Evolutionary conservation across 192 early-diverging fungal species (phyloP), one percentile per base, ranked within the genome.

Genomic region (Coemansia umbellata): DNA sequence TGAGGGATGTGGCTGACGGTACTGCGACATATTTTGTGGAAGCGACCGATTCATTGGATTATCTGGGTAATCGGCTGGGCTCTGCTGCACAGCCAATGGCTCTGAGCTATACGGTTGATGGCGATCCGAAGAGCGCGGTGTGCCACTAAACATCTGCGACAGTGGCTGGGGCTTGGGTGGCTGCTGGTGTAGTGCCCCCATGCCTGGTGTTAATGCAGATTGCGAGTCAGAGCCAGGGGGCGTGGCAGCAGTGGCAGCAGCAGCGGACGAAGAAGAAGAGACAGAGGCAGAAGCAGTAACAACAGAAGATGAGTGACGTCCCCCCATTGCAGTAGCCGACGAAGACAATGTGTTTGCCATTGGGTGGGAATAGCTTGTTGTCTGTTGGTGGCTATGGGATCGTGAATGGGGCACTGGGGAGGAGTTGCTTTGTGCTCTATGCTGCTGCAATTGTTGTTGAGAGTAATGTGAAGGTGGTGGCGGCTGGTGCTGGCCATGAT

Each of bases 401-500:
- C 14, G 22, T 14, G 54, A 23, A 4, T 56, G 42, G 9, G 31
- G 10, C n/a, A 31, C 35, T 7, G 54, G 54, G 21, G 54, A 56
- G 11, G 23, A 23, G 14, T 42, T 44, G 5, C 40, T 42, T 30
- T n/a, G 19, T 33, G 54, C 42, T 44, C 33, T 33, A 26, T 47
- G 60, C 18, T 53, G 51, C 27, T 53, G 48, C 31, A 32, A 17
- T 8, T 50, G 47, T 4, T 53, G 40, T 41, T 53, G 60, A 1
- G 14, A 13, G 14, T 42, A 23, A 14, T 42, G 41, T 35, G 9
- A n/a, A 35, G 9, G 33, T n/a, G 10, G 33, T 13, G 21, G 41
- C 13, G 50, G 48, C n/a, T 44, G 58, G 4, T 61, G 60, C 3
- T 54, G 60, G n/a, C n/a, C n/a, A n/a, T n/a, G n/a, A n/a, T n/a